These are phyloP conservation scores for Pseudotsuga menziesii DNA, from an alignment of 75 land plant species.

Conservation along the genomic window DNA sequence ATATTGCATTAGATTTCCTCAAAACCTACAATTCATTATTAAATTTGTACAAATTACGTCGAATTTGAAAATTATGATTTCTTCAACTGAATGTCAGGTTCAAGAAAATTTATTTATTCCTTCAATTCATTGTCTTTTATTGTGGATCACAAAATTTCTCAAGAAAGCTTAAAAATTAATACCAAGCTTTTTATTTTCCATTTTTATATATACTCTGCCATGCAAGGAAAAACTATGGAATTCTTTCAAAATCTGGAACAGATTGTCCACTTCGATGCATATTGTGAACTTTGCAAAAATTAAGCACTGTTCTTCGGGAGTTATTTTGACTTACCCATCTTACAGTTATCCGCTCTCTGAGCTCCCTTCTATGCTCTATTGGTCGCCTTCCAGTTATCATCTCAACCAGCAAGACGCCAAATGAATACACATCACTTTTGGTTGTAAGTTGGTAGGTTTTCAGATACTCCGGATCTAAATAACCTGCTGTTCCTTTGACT, in stretches of 20 bases:
- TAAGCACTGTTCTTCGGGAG: background rate
- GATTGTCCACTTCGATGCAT: background rate
- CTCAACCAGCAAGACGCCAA: conserved; percentile 83
- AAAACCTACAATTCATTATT: too few relatives aligned
- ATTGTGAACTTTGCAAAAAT: conserved; percentile 3
- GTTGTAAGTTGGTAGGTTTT: conserved; percentile 79
- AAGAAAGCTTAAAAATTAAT: background rate
- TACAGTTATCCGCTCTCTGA: conserved; percentile 67
- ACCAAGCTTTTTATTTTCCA: too few relatives aligned
- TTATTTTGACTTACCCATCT: conserved; percentile 60
- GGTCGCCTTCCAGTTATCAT: conserved; percentile 84
- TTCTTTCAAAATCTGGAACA: background rate
- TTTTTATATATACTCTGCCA: too few relatives aligned
- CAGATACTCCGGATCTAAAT: conserved; percentile 89
- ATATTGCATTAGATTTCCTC: too few relatives aligned
- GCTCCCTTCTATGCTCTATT: conserved; percentile 56
- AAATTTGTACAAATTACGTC: too few relatives aligned
- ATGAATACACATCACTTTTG: conserved; percentile 95
- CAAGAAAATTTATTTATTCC: too few relatives aligned
- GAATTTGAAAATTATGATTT: background rate
- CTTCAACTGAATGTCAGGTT: background rate
- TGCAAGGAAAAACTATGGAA: background rate
- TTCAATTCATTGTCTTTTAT: background rate
- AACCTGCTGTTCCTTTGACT: conserved; percentile 98
- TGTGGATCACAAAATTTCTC: background rate